Evolutionary conservation across 345 rosid species (phyloP).

Genomic region (Sonneratia caseolaris): DNA sequence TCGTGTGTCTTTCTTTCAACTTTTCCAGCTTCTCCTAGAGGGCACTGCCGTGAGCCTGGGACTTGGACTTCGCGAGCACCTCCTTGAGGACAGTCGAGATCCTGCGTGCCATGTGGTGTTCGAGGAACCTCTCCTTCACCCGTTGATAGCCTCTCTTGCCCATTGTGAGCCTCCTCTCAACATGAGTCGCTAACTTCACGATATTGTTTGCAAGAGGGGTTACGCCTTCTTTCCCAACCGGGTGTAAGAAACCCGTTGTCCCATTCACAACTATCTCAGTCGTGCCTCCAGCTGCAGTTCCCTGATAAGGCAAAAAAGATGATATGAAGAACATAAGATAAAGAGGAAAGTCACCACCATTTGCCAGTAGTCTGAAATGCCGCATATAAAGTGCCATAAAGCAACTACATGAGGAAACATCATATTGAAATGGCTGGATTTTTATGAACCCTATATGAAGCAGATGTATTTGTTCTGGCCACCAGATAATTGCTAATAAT

Average conservation of each 20-base stretch:
- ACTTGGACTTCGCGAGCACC: constrained; percentile 38
- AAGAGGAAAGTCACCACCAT: background rate
- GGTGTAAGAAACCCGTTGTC: constrained; percentile 66
- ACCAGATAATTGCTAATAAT: background rate
- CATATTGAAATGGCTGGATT: background rate
- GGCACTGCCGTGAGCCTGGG: background rate
- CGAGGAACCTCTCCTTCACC: constrained; percentile 68
- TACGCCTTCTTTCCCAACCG: constrained; percentile 64
- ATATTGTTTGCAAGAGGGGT: constrained; percentile 58
- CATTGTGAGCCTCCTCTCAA: constrained; percentile 57
- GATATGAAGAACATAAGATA: background rate
- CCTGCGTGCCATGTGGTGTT: constrained; percentile 74
- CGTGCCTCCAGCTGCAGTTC: constrained; percentile 92
- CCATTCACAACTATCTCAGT: constrained; percentile 73
- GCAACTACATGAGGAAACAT: background rate
- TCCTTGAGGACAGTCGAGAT: constrained; percentile 57
- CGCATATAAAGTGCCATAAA: background rate
- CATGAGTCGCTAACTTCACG: constrained; percentile 57
- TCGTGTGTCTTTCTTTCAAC: background rate
- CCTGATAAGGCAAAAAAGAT: constrained; percentile 22
- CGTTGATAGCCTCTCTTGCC: constrained; percentile 72
- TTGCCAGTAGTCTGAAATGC: background rate
- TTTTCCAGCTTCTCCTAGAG: background rate
- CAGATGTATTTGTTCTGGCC: no score
- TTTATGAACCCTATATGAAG: background rate